Evolutionary conservation across 192 early-diverging fungal genomes (phyloP), one percentile per base, ranked within the genome.

Genomic region (Backusella luteola): DNA sequence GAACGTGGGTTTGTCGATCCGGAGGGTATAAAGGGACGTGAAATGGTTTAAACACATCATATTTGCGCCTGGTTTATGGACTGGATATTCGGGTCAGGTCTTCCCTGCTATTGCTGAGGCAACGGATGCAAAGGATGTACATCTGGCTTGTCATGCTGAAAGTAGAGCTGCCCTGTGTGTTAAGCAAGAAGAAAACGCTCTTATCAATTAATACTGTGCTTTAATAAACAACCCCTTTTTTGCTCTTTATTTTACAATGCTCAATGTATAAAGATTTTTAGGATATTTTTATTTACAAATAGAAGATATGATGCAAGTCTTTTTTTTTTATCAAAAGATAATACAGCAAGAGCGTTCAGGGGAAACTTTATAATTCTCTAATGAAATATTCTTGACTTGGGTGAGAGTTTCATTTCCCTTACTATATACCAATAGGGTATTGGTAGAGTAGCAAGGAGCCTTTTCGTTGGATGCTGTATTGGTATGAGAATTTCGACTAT

Each of bases 31-130:
- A n/a, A 66, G 15, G 69, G 70, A 14, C 79, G 79, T 35, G 63
- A 69, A n/a, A 34, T 92, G 91, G 91, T 91, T 85, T 78, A 88
- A 90, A 42, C 91, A 92, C 66, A 80, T 85, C 1, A 74, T 92
- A 1, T 84, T 87, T 52, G 84, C 89, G 1, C 91, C 91, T 2
- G 88, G 86, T 12, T 76, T 84, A 21, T 89, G 84, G 86, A 76
- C 74, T 6, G 81, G 90, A 0, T 83, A 83, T 39, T 66, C 68
- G 17, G 69, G 69, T n/a, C 77, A 79, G 46, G 76, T 75, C 4
- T 83, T 79, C 71, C 77, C 81, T 35, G 74, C 77, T 17, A 63
- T 83, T 15, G 66, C 67, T 26, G 81, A 83, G 46, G 75, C 77
- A 21, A 59, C 79, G 12, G 77, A 78, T 41, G 74, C 35, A 32